phyloP scores from a whole-genome alignment of 2,329 filamentous ascomycete species.

The Fusarium irregulare region DNA sequence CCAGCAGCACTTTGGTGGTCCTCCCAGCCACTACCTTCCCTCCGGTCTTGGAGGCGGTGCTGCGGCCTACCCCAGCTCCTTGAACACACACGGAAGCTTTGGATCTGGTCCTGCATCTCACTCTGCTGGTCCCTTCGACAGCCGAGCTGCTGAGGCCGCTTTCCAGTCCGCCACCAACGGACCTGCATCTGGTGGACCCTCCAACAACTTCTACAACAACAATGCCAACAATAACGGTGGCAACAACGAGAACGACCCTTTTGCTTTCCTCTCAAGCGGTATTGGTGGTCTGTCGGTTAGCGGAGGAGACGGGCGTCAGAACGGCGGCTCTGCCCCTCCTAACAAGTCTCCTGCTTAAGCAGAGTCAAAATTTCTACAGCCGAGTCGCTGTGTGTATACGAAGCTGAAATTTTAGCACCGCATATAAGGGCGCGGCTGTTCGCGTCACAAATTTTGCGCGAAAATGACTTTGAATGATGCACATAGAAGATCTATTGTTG shows the following conservation, averaged over 20 bases:
- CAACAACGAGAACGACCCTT: constrained; percentile 77
- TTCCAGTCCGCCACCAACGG: constrained; percentile 91
- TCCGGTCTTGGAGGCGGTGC: constrained; percentile 81
- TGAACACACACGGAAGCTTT: constrained; percentile 79
- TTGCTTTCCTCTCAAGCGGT: constrained; percentile 80
- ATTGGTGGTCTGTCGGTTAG: constrained; percentile 79
- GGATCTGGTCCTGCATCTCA: constrained; percentile 81
- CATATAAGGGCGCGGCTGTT: constrained; percentile 37
- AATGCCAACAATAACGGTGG: constrained; percentile 76
- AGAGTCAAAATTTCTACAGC: constrained; percentile 36
- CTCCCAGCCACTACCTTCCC: constrained; percentile 89
- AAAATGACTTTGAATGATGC: constrained; percentile 56
- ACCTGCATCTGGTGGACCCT: constrained; percentile 78
- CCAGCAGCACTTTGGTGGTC: constrained; percentile 90
- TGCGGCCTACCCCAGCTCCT: constrained; percentile 77
- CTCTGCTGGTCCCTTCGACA: constrained; percentile 89
- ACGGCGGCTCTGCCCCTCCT: constrained; percentile 66
- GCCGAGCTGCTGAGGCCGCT: constrained; percentile 91
- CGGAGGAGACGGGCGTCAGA: constrained; percentile 71
- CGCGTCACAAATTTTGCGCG: constrained; percentile 45
- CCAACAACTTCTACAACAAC: constrained; percentile 60
- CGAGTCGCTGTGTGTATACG: constrained; percentile 45
- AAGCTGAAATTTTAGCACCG: constrained; percentile 43
- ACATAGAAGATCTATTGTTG: constrained; percentile 60
- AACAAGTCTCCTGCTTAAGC: constrained; percentile 70